Evolutionary conservation across 805 yeast genomes (phyloP).

Genomic region (Lipomyces chichibuensis): DNA sequence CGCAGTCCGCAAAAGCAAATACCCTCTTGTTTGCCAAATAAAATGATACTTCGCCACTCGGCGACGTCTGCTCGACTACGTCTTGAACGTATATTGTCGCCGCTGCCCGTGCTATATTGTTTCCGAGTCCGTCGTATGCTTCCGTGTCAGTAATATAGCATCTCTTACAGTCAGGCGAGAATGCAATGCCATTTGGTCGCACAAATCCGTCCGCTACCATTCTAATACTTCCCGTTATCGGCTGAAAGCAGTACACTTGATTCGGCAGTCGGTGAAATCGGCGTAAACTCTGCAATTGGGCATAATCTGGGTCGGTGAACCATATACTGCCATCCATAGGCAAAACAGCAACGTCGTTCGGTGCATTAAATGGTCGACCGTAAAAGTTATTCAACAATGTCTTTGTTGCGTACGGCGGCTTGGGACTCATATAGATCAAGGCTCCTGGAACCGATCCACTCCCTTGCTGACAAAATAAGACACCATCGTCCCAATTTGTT

Average conservation of each 20-base stretch:
- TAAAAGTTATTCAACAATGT: constrained; percentile 35
- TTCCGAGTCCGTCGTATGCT: constrained; percentile 29
- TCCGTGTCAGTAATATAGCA: constrained; percentile 56
- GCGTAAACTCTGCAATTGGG: constrained; percentile 32
- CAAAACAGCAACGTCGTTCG: constrained; percentile 38
- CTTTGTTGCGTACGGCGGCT: constrained; percentile 29
- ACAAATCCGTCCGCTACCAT: constrained; percentile 48
- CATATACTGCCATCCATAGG: constrained; percentile 37
- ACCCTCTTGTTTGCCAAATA: constrained; percentile 35
- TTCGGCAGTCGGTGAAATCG: constrained; percentile 32
- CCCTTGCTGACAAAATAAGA: constrained; percentile 39
- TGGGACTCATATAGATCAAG: constrained; percentile 31
- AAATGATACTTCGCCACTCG: constrained; percentile 15
- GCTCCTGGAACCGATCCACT: constrained; percentile 32
- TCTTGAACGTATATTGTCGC: constrained; percentile 40
- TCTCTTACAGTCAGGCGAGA: constrained; percentile 48
- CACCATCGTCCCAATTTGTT: constrained; percentile 34
- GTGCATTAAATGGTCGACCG: constrained; percentile 39
- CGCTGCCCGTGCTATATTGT: constrained; percentile 9
- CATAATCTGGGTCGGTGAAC: constrained; percentile 41
- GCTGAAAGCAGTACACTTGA: constrained; percentile 50
- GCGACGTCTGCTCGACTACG: constrained; percentile 26
- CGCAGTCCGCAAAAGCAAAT: constrained; percentile 38
- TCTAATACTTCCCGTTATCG: constrained; percentile 31
- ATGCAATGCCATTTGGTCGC: constrained; percentile 76